Percentiles rank a stretch among this genome's conserved stretches.
Evolutionary conservation across 2,329 filamentous ascomycete genomes (phyloP).

Genomic region (Alternaria infectoria): DNA sequence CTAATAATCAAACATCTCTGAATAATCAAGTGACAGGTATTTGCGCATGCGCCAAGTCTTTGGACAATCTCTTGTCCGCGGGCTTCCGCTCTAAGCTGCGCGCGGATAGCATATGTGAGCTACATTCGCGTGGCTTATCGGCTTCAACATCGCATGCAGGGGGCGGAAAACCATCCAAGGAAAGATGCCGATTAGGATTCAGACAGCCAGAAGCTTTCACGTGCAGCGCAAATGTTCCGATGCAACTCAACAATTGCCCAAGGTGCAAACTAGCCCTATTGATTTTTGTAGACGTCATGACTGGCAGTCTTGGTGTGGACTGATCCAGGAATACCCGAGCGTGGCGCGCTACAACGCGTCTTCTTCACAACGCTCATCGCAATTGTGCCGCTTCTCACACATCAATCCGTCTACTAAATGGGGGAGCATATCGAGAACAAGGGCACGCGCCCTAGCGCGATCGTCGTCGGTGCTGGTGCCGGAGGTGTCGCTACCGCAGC

Average conservation of each 20-base stretch:
- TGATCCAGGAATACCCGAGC: conserved; percentile 10
- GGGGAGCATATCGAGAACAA: conserved; percentile 10
- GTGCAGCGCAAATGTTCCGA: conserved; percentile 1
- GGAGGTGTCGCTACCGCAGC: conserved; percentile 76
- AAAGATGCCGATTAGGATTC: not conserved
- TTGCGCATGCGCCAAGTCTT: not conserved
- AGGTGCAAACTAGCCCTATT: conserved; percentile 2
- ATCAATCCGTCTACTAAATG: conserved; percentile 9
- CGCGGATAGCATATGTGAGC: not conserved
- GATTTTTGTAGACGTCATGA: conserved; percentile 26
- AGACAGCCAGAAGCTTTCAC: conserved; percentile 5
- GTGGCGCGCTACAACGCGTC: conserved; percentile 17
- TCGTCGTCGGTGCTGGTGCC: conserved; percentile 67
- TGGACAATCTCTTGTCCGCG: not conserved
- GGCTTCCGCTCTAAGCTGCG: not conserved
- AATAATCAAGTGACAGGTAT: not conserved
- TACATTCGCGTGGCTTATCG: not conserved
- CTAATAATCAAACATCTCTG: not conserved
- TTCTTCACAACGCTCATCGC: conserved; percentile 6
- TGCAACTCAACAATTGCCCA: not conserved
- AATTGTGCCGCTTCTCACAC: not conserved
- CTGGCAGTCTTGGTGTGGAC: conserved; percentile 5
- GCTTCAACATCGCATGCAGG: not conserved
- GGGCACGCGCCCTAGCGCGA: conserved; percentile 30
- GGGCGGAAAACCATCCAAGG: not conserved